Conservation (phyloP, 2,329 filamentous ascomycete species). For the Aspergillus eucalypticola region DNA sequence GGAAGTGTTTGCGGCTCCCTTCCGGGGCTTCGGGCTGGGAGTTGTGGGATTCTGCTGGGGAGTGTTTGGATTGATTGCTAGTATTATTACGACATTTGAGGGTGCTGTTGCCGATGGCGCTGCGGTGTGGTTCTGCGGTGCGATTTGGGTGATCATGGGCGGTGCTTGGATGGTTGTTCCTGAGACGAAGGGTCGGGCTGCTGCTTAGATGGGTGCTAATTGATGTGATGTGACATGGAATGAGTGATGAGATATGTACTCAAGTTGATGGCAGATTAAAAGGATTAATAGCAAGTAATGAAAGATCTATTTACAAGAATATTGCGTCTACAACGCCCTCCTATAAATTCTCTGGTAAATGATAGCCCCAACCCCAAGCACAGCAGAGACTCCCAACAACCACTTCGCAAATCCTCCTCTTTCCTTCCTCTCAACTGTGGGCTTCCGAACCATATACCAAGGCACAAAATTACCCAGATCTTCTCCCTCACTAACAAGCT, state of each 20-base stretch:
- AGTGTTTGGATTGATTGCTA: conserved; percentile 16
- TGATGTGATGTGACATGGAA: neutral
- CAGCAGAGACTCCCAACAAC: neutral
- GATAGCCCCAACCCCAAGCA: neutral
- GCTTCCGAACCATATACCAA: conserved; percentile 13
- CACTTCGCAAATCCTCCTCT: neutral
- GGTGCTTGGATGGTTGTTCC: conserved; percentile 13
- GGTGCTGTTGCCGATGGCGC: conserved; percentile 6
- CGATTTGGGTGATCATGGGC: conserved; percentile 23
- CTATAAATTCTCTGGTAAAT: neutral
- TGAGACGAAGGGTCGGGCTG: conserved; percentile 5
- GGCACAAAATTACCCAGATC: conserved; percentile 10
- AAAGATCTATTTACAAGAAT: neutral
- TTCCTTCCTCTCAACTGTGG: neutral
- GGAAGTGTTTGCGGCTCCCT: conserved; percentile 16
- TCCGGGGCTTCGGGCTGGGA: conserved; percentile 16
- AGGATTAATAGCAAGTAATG: too few relatives aligned
- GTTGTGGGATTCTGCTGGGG: conserved; percentile 14
- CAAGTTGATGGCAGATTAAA: too few relatives aligned
- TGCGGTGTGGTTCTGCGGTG: conserved; percentile 25
- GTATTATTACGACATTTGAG: conserved; percentile 17
- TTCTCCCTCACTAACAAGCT: conserved; percentile 17
- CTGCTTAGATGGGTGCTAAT: neutral
- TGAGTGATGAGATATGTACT: too few relatives aligned
- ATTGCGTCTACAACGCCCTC: neutral